Evolutionary conservation across 2,329 filamentous ascomycete genomes (phyloP), one percentile per base, ranked within the genome.

Genomic region (Onygenales sp.): DNA sequence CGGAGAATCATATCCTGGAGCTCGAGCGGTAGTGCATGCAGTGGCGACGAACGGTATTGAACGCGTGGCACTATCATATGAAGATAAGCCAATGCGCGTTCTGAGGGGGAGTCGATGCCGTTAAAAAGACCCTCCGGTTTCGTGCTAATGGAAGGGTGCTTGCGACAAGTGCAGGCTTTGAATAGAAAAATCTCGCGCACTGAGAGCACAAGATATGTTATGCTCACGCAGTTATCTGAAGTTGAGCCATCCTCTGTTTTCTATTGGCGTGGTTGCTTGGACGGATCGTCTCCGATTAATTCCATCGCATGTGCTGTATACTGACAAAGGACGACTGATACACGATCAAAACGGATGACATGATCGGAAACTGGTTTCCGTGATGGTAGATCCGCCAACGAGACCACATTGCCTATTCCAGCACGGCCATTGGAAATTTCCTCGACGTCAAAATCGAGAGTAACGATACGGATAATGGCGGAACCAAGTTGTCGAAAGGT

Each of bases 1-100:
- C 57, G 49, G 50, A 63, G 51, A 45, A 62, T 60, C 51, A 52
- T 49, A 57, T 59, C 56, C 55, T 63, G 60, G 9, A 62, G 52
- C 55, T 63, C 60, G 52, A 58, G 37, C 5, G 61, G 59, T 46
- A 63, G 57, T 17, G 39, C 52, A 52, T 52, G 56, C 49, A 62
- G 33, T 52, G 51, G 53, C 49, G 58, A 51, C 32, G 39, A 46
- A 27, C 21, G 21, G 42, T 39, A 42, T 42, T 43, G 21, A 13
- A 31, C 55, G 10, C 47, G 54, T 48, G 55, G 57, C 14, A 53
- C 58, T 21, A 55, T 52, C 51, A 58, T 9, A 34, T 59, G 54
- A 51, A 62, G 55, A 7, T 57, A 49, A 10, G 53, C 54, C 17
- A 61, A 54, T 17, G 59, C 58, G 53, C 52, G 40, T 10, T 56